phyloP scores from a whole-genome alignment of 768 basidiomycete genomes.

The Gelatoporia subvermispora region DNA sequence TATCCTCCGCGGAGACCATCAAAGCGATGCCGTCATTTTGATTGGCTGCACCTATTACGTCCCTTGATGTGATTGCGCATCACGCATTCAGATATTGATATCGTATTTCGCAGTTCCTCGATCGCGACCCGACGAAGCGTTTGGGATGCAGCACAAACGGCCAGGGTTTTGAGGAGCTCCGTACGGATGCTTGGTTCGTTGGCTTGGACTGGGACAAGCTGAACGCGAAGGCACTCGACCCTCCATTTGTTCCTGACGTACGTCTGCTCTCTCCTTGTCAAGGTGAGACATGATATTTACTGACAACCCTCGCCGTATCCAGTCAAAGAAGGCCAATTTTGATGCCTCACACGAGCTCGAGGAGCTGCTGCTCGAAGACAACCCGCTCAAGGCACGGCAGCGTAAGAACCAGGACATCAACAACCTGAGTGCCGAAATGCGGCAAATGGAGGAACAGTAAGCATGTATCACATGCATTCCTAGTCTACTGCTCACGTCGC shows the following conservation, averaged over 20 bases:
- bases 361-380: constrained; percentile 92
- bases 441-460: constrained; percentile 98
- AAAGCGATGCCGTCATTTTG: not conserved
- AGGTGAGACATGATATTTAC: constrained; percentile 5
- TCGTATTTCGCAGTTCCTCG: constrained; percentile 58
- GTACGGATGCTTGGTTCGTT: constrained; percentile 81
- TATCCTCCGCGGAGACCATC: not conserved
- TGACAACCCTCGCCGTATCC: constrained; percentile 4
- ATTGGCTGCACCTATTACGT: not conserved
- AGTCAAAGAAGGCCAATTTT: constrained; percentile 99
- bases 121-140: constrained; percentile 76
- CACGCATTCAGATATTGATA: constrained; percentile 5
- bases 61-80: not conserved
- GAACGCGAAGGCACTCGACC: constrained; percentile 64
- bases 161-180: constrained; percentile 77
- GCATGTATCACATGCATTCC: constrained; percentile 18
- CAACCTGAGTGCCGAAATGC: constrained; percentile 84
- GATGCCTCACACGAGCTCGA: constrained; percentile 98
- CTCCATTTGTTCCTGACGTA: constrained; percentile 90
- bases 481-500: not conserved
- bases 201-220: constrained; percentile 87
- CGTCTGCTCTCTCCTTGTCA: constrained; percentile 20
- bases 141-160: constrained; percentile 78
- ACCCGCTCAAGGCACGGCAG: constrained; percentile 91
- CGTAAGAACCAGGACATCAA: constrained; percentile 83